Conservation (phyloP, 2,329 filamentous ascomycete genomes). For the Rhinocladiella mackenziei region DNA sequence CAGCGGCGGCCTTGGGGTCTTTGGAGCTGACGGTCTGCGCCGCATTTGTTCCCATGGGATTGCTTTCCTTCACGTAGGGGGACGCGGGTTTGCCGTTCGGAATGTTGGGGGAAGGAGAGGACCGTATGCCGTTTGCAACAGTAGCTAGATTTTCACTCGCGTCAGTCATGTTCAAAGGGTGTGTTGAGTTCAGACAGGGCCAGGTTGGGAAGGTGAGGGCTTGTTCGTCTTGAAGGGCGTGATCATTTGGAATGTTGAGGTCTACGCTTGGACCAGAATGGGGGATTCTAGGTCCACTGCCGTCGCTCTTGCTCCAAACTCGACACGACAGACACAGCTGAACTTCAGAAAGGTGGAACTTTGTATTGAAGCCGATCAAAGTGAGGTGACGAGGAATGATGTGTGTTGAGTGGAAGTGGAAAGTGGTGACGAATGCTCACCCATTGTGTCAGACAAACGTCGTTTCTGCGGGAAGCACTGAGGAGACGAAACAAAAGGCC, state of each 20-base stretch:
- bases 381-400: constrained; percentile 1
- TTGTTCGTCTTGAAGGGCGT: constrained; percentile 1
- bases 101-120: constrained; percentile 39
- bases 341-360: background rate
- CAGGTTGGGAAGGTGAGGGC: constrained; percentile 1
- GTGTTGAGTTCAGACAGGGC: background rate
- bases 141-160: constrained; percentile 33
- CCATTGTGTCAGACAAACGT: constrained; percentile 21
- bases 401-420: constrained; percentile 2
- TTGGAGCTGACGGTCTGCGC: constrained; percentile 61
- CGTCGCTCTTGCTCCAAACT: constrained; percentile 4
- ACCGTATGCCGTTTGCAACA: constrained; percentile 32
- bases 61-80: constrained; percentile 56
- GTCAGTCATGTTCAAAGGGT: constrained; percentile 23
- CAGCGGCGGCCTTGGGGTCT: constrained; percentile 56
- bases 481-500: constrained; percentile 11
- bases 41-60: constrained; percentile 51
- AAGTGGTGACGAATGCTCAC: constrained; percentile 19
- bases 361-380: constrained; percentile 1
- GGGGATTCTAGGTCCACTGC: constrained; percentile 3
- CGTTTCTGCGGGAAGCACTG: constrained; percentile 15
- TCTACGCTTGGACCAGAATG: constrained; percentile 7
- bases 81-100: constrained; percentile 51
- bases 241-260: constrained; percentile 5
- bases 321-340: background rate